Conservation (phyloP, 495 filamentous ascomycete species). For the Hypoxylon trugodes region DNA sequence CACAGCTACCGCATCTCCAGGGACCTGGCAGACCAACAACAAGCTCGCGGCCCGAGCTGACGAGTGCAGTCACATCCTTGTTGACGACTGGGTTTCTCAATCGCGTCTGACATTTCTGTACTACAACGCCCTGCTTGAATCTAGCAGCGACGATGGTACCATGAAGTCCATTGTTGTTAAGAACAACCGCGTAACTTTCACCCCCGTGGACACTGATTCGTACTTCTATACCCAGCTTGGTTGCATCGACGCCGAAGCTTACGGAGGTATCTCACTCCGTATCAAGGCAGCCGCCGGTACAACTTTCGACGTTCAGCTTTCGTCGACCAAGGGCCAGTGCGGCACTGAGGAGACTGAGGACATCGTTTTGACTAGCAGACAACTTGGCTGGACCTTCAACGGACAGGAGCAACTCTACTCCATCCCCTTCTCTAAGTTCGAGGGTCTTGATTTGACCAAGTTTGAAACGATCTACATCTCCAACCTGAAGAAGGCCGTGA, state of each 20-base stretch:
- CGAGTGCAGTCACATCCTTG: conserved; percentile 59
- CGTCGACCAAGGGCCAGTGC: conserved; percentile 55
- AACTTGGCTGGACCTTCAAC: conserved; percentile 69
- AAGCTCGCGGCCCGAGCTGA: conserved; percentile 32
- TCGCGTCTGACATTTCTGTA: conserved; percentile 70
- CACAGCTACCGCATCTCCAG: conserved; percentile 2
- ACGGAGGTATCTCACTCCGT: conserved; percentile 67
- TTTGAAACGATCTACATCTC: conserved; percentile 61
- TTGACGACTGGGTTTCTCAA: conserved; percentile 71
- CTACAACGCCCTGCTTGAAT: conserved; percentile 67
- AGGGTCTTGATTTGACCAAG: conserved; percentile 60
- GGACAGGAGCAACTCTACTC: conserved; percentile 68
- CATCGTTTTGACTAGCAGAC: conserved; percentile 49
- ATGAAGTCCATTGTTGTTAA: conserved; percentile 66
- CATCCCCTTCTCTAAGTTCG: conserved; percentile 63
- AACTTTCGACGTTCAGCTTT: conserved; percentile 63
- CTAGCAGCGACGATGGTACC: conserved; percentile 67
- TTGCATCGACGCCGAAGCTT: conserved; percentile 61
- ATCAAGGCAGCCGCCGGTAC: conserved; percentile 65
- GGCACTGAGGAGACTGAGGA: conserved; percentile 46
- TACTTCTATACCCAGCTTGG: conserved; percentile 69
- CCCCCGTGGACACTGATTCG: conserved; percentile 54
- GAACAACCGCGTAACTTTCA: conserved; percentile 63
- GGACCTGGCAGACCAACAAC: background rate
- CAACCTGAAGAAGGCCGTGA: conserved; percentile 55